Evolutionary conservation across 805 yeast genomes (phyloP).

Genomic region (Myxozyma neotropica): DNA sequence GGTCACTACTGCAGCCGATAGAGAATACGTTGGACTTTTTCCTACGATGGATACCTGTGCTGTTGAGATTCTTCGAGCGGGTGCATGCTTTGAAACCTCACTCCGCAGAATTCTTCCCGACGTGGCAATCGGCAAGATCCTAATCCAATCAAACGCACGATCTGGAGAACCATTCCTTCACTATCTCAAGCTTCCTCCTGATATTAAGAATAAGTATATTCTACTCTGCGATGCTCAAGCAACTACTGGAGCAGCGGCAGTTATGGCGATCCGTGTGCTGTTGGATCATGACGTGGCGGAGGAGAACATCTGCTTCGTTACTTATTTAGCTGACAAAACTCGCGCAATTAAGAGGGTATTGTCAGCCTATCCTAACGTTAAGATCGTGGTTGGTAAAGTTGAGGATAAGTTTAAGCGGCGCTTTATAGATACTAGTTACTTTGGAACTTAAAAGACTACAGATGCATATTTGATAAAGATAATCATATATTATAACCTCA

Average conservation of each 20-base stretch:
- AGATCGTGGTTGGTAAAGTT: conserved; percentile 68
- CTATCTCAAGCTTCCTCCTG: conserved; percentile 68
- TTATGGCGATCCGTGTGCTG: conserved; percentile 89
- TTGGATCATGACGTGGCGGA: conserved; percentile 74
- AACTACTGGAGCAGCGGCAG: conserved; percentile 89
- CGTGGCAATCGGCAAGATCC: conserved; percentile 74
- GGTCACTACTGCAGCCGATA: conserved; percentile 51
- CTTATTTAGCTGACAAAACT: conserved; percentile 71
- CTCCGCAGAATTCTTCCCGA: conserved; percentile 76
- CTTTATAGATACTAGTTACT: conserved; percentile 32
- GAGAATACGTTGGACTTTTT: conserved; percentile 37
- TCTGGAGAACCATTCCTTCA: conserved; percentile 96
- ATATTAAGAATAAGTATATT: conserved; percentile 43
- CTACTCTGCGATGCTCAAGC: conserved; percentile 84
- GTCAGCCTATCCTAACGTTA: conserved; percentile 71
- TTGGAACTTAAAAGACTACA: conserved; percentile 24
- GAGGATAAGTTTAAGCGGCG: conserved; percentile 27
- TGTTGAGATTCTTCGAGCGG: conserved; percentile 58
- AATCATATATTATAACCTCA: background rate
- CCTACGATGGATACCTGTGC: conserved; percentile 39
- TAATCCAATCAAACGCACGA: conserved; percentile 81
- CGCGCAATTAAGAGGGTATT: conserved; percentile 72
- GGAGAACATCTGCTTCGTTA: conserved; percentile 64
- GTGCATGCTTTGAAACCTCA: conserved; percentile 87
- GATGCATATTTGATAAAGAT: background rate